A percentile compares a stretch with the other conserved stretches of the same genome.
Evolutionary conservation across 768 basidiomycete genomes (phyloP).

Genomic region (Steccherinum ochraceum): DNA sequence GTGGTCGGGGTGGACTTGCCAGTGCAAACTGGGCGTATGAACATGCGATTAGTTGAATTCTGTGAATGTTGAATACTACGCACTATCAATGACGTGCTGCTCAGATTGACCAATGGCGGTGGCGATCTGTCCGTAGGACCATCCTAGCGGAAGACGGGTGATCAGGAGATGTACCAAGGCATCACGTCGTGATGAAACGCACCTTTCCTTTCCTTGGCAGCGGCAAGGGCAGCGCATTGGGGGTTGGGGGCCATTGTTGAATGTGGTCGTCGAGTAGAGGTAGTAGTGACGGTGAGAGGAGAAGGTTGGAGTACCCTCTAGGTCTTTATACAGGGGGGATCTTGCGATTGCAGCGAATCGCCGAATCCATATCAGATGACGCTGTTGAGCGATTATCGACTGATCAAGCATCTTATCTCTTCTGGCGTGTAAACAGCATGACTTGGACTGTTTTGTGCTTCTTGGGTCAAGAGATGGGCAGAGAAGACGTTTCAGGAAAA

Average conservation of each 20-base stretch:
- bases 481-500: too few species aligned
- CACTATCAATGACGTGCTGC: conserved; percentile 50
- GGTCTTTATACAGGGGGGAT: conserved; percentile 4
- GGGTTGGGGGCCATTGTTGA: conserved; percentile 44
- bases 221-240: conserved; percentile 52
- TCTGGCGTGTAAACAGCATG: too few species aligned
- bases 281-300: neutral
- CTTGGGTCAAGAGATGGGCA: too few species aligned
- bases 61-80: conserved; percentile 14
- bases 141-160: conserved; percentile 29
- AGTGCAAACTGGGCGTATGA: conserved; percentile 18
- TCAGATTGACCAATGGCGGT: conserved; percentile 31
- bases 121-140: conserved; percentile 46
- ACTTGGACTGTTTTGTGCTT: too few species aligned
- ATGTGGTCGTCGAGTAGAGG: neutral
- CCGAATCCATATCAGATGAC: neutral
- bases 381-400: neutral
- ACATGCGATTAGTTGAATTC: neutral
- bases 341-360: too few species aligned
- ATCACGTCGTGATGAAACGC: conserved; percentile 1
- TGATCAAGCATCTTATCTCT: neutral
- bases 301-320: neutral
- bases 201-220: conserved; percentile 47
- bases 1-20: conserved; percentile 16
- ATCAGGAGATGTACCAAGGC: too few species aligned